Evolutionary conservation across 1,284 basidiomycete genomes (phyloP).

Genomic region (Hymenochaete sp.): DNA sequence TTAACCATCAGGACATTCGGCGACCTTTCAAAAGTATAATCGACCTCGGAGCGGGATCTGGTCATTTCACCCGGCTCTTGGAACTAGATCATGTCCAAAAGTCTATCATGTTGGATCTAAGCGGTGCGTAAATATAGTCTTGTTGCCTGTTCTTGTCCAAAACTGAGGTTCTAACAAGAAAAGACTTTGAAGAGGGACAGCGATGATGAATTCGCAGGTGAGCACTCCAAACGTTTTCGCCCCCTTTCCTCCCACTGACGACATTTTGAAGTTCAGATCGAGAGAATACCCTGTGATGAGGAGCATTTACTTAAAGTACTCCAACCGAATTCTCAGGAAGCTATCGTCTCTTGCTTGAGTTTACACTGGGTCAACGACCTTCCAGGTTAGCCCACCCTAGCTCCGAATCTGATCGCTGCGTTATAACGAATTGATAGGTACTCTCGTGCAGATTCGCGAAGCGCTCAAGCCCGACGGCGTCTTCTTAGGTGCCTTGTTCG

Average conservation of each 20-base stretch:
- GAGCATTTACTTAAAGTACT: slow-evolving; percentile 62
- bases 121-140: slow-evolving; percentile 44
- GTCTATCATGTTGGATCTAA: slow-evolving; percentile 83
- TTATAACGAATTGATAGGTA: slow-evolving; percentile 39
- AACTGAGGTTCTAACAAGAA: slow-evolving; percentile 31
- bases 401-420: not conserved
- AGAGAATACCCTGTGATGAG: slow-evolving; percentile 71
- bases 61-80: slow-evolving; percentile 82
- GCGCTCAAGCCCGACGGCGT: slow-evolving; percentile 87
- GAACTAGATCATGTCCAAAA: slow-evolving; percentile 66
- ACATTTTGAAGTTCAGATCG: slow-evolving; percentile 52
- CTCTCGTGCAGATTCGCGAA: slow-evolving; percentile 83
- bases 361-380: slow-evolving; percentile 99
- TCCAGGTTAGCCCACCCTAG: slow-evolving; percentile 51
- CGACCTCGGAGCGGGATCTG: slow-evolving; percentile 92
- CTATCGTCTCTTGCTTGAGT: slow-evolving; percentile 84
- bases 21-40: slow-evolving; percentile 73
- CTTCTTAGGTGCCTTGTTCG: slow-evolving; percentile 90
- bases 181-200: slow-evolving; percentile 63
- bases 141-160: not conserved
- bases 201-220: slow-evolving; percentile 70
- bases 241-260: slow-evolving; percentile 8
- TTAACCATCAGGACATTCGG: slow-evolving; percentile 72
- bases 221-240: slow-evolving; percentile 13
- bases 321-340: slow-evolving; percentile 75